Conservation (phyloP, 495 filamentous ascomycete genomes). For the Aspergillus wentii region DNA sequence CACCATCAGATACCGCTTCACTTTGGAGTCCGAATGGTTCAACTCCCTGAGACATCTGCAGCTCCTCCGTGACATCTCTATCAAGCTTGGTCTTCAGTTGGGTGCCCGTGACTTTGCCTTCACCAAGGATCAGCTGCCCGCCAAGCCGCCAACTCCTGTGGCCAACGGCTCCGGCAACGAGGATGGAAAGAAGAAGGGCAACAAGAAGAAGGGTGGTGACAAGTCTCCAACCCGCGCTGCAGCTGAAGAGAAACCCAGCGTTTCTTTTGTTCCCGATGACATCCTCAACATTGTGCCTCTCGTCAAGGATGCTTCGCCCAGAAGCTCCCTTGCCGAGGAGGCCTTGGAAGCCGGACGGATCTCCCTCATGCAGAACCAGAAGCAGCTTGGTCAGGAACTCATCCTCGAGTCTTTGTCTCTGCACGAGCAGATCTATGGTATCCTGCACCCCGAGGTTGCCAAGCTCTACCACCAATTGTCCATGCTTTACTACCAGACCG, state of each 20-base stretch:
- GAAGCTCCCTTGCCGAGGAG: conserved; percentile 88
- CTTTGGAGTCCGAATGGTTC: conserved; percentile 63
- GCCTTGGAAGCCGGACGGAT: conserved; percentile 92
- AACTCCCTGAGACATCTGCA: conserved; percentile 66
- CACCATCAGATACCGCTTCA: conserved; percentile 66
- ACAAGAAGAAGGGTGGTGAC: conserved; percentile 58
- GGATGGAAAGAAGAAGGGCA: conserved; percentile 72
- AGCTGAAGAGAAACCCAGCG: conserved; percentile 30
- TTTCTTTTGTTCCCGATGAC: conserved; percentile 74
- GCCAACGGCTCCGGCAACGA: conserved; percentile 31
- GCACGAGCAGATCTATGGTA: conserved; percentile 98
- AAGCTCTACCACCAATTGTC: conserved; percentile 92
- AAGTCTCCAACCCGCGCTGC: conserved; percentile 48
- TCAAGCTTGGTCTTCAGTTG: conserved; percentile 91
- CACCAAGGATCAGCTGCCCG: conserved; percentile 38
- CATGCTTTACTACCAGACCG: conserved; percentile 90
- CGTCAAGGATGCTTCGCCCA: conserved; percentile 87
- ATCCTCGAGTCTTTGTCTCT: conserved; percentile 91
- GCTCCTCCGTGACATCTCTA: conserved; percentile 78
- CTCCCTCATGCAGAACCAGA: conserved; percentile 89
- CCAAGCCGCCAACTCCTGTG: conserved; percentile 24
- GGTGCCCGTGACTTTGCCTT: conserved; percentile 79
- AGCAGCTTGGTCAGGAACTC: conserved; percentile 93
- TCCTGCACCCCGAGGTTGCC: conserved; percentile 94
- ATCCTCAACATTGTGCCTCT: conserved; percentile 87